Conservation (phyloP, 2,329 filamentous ascomycete genomes). For the Rachicladosporium sp. region DNA sequence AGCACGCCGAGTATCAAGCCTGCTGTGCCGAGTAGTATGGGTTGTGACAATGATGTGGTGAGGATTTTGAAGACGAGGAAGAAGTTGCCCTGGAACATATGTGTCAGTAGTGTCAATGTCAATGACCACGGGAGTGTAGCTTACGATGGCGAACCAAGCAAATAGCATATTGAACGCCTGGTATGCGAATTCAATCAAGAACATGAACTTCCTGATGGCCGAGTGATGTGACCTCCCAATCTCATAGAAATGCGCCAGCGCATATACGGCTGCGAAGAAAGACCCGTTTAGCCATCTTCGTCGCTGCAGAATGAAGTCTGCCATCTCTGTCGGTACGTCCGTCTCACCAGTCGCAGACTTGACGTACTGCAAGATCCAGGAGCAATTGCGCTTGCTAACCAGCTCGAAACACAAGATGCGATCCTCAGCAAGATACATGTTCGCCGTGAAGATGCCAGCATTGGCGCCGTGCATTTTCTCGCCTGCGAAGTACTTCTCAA, state of each 20-base stretch:
- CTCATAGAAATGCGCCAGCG: slow-evolving; percentile 88
- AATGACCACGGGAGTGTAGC: too few relatives aligned
- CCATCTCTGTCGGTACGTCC: slow-evolving; percentile 87
- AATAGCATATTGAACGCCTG: slow-evolving; percentile 96
- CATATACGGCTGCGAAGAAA: slow-evolving; percentile 95
- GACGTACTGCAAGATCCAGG: slow-evolving; percentile 96
- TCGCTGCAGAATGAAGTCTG: slow-evolving; percentile 88
- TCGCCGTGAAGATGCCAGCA: slow-evolving; percentile 93
- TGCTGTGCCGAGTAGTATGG: slow-evolving; percentile 57
- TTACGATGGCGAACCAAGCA: slow-evolving; percentile 87
- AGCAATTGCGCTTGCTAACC: slow-evolving; percentile 91
- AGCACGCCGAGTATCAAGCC: slow-evolving; percentile 75
- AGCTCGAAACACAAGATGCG: slow-evolving; percentile 92
- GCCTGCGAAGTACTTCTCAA: slow-evolving; percentile 94
- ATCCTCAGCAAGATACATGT: slow-evolving; percentile 88
- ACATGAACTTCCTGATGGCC: slow-evolving; percentile 72
- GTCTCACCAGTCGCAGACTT: slow-evolving; percentile 96
- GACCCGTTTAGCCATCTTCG: slow-evolving; percentile 95
- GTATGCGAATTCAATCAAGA: slow-evolving; percentile 87
- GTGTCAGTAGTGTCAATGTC: too few relatives aligned
- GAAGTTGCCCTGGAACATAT: slow-evolving; percentile 61
- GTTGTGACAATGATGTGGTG: slow-evolving; percentile 66
- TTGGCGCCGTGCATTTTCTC: slow-evolving; percentile 95
- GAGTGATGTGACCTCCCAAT: slow-evolving; percentile 91
- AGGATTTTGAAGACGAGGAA: slow-evolving; percentile 98